phyloP scores from a whole-genome alignment of 148 eudicot species.

The Spergularia bocconei region DNA sequence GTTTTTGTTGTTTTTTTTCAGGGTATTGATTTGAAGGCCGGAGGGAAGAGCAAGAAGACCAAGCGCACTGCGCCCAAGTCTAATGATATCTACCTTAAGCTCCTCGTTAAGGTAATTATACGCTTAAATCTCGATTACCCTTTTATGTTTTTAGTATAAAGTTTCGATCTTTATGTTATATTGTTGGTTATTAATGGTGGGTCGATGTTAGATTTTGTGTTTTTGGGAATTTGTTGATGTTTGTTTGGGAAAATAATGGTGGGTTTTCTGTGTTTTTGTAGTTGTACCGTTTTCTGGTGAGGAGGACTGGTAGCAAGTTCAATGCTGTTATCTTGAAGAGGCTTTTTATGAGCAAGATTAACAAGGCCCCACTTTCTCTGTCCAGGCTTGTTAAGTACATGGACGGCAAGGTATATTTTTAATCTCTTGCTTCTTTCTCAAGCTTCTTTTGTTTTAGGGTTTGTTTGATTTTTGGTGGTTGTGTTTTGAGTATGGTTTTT shows the following conservation, averaged over 20 bases:
- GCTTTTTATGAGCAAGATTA: conserved; percentile 86
- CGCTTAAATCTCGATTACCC: background rate
- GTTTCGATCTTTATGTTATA: background rate
- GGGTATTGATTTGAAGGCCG: conserved; percentile 44
- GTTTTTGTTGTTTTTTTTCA: background rate
- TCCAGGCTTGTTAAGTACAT: conserved; percentile 63
- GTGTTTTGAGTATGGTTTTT: too few relatives aligned
- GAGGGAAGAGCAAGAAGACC: conserved; percentile 46
- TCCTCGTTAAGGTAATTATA: conserved; percentile 30
- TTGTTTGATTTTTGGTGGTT: background rate
- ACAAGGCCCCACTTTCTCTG: conserved; percentile 80
- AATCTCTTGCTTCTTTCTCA: too few relatives aligned
- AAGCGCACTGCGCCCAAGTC: conserved; percentile 43
- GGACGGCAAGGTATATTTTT: conserved; percentile 59
- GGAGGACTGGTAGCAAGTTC: conserved; percentile 91
- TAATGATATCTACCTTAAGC: conserved; percentile 36
- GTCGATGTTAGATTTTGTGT: background rate
- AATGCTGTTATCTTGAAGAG: conserved; percentile 81
- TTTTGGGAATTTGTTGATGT: background rate
- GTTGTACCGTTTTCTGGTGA: conserved; percentile 78
- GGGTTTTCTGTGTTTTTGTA: conserved; percentile 26
- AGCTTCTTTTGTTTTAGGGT: background rate
- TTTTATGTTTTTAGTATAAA: background rate
- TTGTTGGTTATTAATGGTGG: background rate
- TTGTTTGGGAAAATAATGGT: background rate